Evolutionary conservation across 2,329 filamentous ascomycete species (phyloP).

Genomic region (Exophiala oligosperma): DNA sequence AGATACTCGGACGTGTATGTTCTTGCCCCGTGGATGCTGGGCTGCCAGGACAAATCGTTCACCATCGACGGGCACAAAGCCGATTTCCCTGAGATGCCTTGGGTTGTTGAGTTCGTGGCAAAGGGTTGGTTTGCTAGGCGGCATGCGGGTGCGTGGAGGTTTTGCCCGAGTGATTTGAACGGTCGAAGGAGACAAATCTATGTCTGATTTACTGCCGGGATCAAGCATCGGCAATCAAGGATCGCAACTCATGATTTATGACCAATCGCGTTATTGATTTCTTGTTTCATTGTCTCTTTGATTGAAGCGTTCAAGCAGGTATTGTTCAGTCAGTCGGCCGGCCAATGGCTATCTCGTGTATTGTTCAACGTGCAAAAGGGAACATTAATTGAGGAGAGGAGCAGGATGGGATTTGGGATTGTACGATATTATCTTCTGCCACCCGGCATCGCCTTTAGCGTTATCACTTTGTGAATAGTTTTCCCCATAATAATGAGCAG

Average conservation of each 20-base stretch:
- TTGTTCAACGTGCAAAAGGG: not conserved
- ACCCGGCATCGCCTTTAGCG: no score
- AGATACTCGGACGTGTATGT: slow-evolving; percentile 18
- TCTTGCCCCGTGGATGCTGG: slow-evolving; percentile 23
- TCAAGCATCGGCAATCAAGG: not conserved
- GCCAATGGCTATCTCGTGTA: no score
- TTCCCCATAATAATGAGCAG: no score
- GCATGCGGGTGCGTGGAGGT: slow-evolving; percentile 26
- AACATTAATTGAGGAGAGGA: no score
- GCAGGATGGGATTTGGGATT: no score
- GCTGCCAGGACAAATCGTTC: slow-evolving; percentile 29
- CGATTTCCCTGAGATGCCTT: slow-evolving; percentile 17
- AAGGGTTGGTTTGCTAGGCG: slow-evolving; percentile 23
- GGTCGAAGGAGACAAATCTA: slow-evolving; percentile 14
- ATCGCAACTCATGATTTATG: not conserved
- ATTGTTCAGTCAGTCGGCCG: no score
- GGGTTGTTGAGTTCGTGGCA: slow-evolving; percentile 17
- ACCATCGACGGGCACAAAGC: slow-evolving; percentile 19
- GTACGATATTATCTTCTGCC: no score
- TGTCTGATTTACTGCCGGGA: not conserved
- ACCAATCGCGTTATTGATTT: no score
- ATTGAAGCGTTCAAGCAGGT: not conserved
- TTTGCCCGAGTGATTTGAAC: slow-evolving; percentile 26
- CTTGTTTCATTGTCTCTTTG: not conserved
- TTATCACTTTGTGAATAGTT: no score